Conservation (phyloP, 495 filamentous ascomycete genomes). For the Darksidea phi region DNA sequence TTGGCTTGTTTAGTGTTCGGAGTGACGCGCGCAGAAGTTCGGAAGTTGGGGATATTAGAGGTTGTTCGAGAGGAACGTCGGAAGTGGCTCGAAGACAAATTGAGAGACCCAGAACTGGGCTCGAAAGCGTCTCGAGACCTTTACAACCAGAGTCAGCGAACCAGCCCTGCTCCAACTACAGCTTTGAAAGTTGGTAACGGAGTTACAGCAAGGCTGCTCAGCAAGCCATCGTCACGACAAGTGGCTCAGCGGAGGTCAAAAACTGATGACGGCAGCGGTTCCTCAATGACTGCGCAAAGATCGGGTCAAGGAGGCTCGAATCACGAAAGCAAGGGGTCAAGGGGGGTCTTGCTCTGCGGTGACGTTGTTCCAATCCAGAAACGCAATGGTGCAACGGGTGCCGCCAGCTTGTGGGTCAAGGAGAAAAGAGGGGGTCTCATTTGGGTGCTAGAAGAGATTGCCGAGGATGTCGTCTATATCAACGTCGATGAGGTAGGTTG, state of each 20-base stretch:
- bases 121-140: slow-evolving; percentile 50
- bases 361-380: slow-evolving; percentile 97
- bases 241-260: slow-evolving; percentile 56
- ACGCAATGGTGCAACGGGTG: slow-evolving; percentile 83
- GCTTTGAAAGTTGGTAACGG: slow-evolving; percentile 67
- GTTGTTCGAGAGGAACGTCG: slow-evolving; percentile 85
- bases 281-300: slow-evolving; percentile 53
- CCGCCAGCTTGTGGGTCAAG: slow-evolving; percentile 96
- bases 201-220: slow-evolving; percentile 80
- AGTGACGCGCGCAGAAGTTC: slow-evolving; percentile 87
- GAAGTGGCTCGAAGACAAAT: slow-evolving; percentile 85
- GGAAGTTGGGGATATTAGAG: slow-evolving; percentile 92
- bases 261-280: slow-evolving; percentile 73
- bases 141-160: slow-evolving; percentile 47
- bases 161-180: slow-evolving; percentile 49
- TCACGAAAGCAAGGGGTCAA: slow-evolving; percentile 70
- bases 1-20: slow-evolving; percentile 94
- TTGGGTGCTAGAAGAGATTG: slow-evolving; percentile 97
- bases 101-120: slow-evolving; percentile 55
- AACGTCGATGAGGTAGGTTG: slow-evolving; percentile 70
- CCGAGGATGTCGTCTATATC: slow-evolving; percentile 81
- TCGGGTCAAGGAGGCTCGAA: slow-evolving; percentile 37
- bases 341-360: slow-evolving; percentile 90
- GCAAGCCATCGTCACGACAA: slow-evolving; percentile 78
- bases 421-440: slow-evolving; percentile 92